Percentiles rank a stretch among this genome's conserved stretches.
Evolutionary conservation across 108 stramenopile species (phyloP).

Genomic region (Pseudonitzschia multiseries): DNA sequence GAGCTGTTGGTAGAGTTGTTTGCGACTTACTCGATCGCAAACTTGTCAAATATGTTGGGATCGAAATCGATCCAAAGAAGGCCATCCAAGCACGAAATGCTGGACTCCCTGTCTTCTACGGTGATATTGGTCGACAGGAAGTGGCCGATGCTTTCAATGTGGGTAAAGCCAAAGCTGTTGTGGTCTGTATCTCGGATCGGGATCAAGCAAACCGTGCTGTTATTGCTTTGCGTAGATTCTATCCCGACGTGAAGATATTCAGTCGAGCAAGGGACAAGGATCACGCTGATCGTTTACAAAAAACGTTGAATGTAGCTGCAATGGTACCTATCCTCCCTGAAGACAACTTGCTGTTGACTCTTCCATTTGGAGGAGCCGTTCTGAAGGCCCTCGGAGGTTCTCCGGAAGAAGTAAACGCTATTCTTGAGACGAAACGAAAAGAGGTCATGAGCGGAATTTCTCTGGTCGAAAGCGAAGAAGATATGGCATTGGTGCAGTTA

Average conservation of each 20-base stretch:
- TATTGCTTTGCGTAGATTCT: conserved; percentile 85
- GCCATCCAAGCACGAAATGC: conserved; percentile 91
- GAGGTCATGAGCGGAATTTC: conserved; percentile 68
- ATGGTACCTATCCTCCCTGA: conserved; percentile 96
- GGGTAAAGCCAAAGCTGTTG: conserved; percentile 90
- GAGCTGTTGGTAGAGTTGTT: conserved; percentile 92
- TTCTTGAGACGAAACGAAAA: conserved; percentile 76
- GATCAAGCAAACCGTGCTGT: conserved; percentile 88
- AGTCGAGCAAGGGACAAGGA: conserved; percentile 85
- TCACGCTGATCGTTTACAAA: conserved; percentile 88
- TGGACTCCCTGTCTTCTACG: conserved; percentile 94
- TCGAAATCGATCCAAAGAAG: conserved; percentile 91
- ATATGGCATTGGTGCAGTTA: conserved; percentile 59
- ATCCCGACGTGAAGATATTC: conserved; percentile 91
- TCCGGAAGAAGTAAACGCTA: conserved; percentile 83
- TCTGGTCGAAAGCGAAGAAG: conserved; percentile 61
- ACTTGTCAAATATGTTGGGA: conserved; percentile 91
- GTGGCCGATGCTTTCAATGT: conserved; percentile 92
- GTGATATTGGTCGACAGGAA: conserved; percentile 92
- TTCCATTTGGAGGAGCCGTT: conserved; percentile 95
- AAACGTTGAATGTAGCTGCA: conserved; percentile 86
- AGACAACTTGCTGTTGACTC: conserved; percentile 88
- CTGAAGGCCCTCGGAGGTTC: conserved; percentile 74
- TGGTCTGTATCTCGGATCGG: conserved; percentile 90
- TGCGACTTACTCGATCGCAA: conserved; percentile 93